These are phyloP conservation scores for Erigeron canadensis DNA, from an alignment of 129 eudicot genomes.

Conservation along the genomic window DNA sequence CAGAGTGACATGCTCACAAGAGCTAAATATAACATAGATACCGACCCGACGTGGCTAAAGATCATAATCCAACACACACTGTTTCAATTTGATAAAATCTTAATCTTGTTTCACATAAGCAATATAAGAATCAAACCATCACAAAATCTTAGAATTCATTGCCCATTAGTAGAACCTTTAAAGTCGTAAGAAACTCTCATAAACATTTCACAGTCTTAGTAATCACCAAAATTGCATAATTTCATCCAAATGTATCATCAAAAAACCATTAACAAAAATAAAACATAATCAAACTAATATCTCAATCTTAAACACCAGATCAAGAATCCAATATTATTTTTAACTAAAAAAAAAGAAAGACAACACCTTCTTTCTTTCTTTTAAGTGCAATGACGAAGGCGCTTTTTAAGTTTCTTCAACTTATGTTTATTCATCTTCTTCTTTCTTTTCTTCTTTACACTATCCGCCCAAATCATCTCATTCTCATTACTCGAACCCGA, in stretches of 20 bases:
- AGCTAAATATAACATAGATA: not conserved
- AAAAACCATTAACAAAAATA: conserved; percentile 6
- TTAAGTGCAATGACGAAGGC: conserved; percentile 46
- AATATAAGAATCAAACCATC: not conserved
- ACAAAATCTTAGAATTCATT: not conserved
- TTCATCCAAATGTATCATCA: conserved; percentile 11
- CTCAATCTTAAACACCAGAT: conserved; percentile 3
- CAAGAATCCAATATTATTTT: conserved; percentile 4
- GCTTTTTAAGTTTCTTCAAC: conserved; percentile 80
- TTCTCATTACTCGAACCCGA: conserved; percentile 22
- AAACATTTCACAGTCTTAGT: not conserved
- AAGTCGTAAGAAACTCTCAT: not conserved
- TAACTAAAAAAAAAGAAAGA: not conserved
- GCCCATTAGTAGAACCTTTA: not conserved
- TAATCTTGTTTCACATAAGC: not conserved
- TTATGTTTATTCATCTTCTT: conserved; percentile 94
- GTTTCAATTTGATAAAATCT: not conserved
- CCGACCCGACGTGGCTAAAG: not conserved
- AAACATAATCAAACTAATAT: not conserved
- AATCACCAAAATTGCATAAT: not conserved
- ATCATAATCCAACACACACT: not conserved
- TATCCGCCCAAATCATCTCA: conserved; percentile 60
- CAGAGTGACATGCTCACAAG: conserved; percentile 1
- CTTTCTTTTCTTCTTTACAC: conserved; percentile 95
- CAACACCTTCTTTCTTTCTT: not conserved